These are phyloP conservation scores for Solanum tacnaense DNA, from an alignment of 257 asterid genomes.

Conservation along the genomic window DNA sequence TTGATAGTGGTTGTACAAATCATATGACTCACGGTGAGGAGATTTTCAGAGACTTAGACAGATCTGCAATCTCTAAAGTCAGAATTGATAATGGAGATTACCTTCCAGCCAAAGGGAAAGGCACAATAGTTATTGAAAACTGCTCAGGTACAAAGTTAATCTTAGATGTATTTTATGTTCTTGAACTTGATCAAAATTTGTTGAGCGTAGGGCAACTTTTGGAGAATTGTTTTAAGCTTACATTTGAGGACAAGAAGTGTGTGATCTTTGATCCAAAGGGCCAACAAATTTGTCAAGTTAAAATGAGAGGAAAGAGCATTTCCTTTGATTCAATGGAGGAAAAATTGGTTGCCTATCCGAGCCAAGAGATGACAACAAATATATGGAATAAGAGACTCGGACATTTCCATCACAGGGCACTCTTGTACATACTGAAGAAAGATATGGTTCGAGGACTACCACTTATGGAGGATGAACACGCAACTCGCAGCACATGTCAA, in stretches of 20 bases:
- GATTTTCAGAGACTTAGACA: no score
- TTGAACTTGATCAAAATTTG: no score
- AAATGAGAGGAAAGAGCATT: not conserved
- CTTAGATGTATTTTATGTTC: not conserved
- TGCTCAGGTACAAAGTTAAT: not conserved
- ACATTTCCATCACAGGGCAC: not conserved
- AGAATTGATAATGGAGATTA: not conserved
- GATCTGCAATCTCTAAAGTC: not conserved
- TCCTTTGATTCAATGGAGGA: not conserved
- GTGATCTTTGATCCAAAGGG: not conserved
- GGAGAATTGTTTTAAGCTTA: not conserved
- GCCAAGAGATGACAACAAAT: not conserved
- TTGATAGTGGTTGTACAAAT: not conserved
- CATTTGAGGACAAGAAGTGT: not conserved
- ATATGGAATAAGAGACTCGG: not conserved
- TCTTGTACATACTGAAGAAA: not conserved
- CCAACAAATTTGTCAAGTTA: not conserved
- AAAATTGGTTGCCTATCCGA: not conserved
- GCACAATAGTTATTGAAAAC: not conserved
- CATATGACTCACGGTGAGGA: not conserved
- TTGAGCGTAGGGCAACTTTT: not conserved
- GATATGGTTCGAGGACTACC: not conserved
- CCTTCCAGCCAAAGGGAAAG: not conserved
- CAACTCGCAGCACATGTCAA: not conserved
- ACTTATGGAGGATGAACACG: not conserved